Evolutionary conservation across 2,329 filamentous ascomycete genomes (phyloP).

Genomic region (Colletotrichum destructivum): DNA sequence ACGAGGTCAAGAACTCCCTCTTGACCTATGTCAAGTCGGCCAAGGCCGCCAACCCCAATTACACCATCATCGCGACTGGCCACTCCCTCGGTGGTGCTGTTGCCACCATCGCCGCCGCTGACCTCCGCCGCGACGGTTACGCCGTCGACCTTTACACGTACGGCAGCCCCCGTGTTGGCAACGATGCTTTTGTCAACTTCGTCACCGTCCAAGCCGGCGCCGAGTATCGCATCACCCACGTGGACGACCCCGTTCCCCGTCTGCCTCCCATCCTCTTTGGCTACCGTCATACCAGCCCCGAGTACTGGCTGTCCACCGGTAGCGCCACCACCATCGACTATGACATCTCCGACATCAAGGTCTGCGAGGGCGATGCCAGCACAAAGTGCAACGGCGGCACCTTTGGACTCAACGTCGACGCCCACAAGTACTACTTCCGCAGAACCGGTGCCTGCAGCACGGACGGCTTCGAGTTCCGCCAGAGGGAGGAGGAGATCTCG

Average conservation of each 20-base stretch:
- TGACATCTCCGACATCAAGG: slow-evolving; percentile 56
- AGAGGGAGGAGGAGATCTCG: slow-evolving; percentile 43
- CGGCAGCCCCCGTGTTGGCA: slow-evolving; percentile 77
- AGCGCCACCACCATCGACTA: slow-evolving; percentile 53
- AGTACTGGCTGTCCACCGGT: slow-evolving; percentile 73
- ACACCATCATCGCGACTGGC: slow-evolving; percentile 72
- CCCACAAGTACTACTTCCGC: slow-evolving; percentile 67
- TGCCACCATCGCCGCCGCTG: slow-evolving; percentile 71
- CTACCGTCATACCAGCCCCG: slow-evolving; percentile 78
- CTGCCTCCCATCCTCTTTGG: slow-evolving; percentile 74
- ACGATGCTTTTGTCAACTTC: slow-evolving; percentile 67
- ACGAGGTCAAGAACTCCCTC: slow-evolving; percentile 63
- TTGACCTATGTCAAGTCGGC: slow-evolving; percentile 62
- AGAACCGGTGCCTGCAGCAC: slow-evolving; percentile 58
- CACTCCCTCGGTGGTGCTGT: slow-evolving; percentile 80
- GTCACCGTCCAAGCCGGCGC: slow-evolving; percentile 66
- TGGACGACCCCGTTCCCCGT: slow-evolving; percentile 76
- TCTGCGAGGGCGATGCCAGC: slow-evolving; percentile 66
- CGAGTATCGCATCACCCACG: slow-evolving; percentile 77
- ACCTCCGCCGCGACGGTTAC: slow-evolving; percentile 65
- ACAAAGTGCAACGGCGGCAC: slow-evolving; percentile 67
- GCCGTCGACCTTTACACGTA: slow-evolving; percentile 74
- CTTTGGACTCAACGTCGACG: slow-evolving; percentile 58
- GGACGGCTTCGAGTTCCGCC: slow-evolving; percentile 40
- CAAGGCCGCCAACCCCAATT: slow-evolving; percentile 62